Evolutionary conservation across 2,329 filamentous ascomycete genomes (phyloP).

Genomic region (Ceratocystis cubensis): DNA sequence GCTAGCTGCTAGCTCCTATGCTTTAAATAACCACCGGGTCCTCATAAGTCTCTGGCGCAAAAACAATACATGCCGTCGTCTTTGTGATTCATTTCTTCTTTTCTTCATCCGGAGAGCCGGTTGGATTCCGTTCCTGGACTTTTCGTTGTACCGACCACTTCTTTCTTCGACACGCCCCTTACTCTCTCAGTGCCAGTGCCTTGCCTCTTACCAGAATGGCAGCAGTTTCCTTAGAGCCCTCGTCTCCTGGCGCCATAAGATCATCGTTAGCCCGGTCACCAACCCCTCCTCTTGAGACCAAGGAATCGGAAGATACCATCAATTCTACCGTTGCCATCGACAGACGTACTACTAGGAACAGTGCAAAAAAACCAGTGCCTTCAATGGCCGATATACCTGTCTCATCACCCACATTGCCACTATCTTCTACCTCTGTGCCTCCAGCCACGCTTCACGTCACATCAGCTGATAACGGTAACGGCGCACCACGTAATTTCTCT

Average conservation of each 20-base stretch:
- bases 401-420: not conserved
- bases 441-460: not conserved
- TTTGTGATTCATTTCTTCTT: not conserved
- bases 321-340: constrained; percentile 29
- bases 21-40: too few species aligned
- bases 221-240: constrained; percentile 3
- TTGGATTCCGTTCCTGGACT: not conserved
- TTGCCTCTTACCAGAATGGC: constrained; percentile 7
- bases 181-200: not conserved
- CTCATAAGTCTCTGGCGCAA: too few species aligned
- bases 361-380: constrained; percentile 22
- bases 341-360: constrained; percentile 31
- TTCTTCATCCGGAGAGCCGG: not conserved
- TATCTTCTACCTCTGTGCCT: not conserved
- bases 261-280: constrained; percentile 47
- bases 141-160: not conserved
- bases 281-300: constrained; percentile 49
- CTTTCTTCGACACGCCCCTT: not conserved
- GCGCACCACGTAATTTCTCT: constrained; percentile 27
- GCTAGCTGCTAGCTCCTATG: too few species aligned
- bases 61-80: not conserved
- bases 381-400: not conserved
- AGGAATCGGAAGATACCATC: constrained; percentile 29
- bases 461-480: not conserved
- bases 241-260: constrained; percentile 27